Percentiles rank a stretch among this genome's conserved stretches.
Evolutionary conservation across 2,329 filamentous ascomycete genomes (phyloP).

Genomic region (Colletotrichum cereale): DNA sequence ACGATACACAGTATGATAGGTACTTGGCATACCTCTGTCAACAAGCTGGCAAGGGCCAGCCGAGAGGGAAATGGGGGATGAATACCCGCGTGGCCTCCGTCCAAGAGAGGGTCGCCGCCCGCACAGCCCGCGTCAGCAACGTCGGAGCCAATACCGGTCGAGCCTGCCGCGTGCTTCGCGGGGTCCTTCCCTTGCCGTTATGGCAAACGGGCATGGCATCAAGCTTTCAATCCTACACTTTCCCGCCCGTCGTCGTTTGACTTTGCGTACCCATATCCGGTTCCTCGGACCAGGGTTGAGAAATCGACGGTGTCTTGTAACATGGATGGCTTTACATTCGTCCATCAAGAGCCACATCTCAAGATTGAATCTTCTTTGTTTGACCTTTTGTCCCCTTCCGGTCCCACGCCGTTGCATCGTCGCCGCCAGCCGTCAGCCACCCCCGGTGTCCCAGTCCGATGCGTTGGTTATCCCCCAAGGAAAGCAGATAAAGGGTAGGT

Average conservation of each 20-base stretch:
- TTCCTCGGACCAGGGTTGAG: background rate
- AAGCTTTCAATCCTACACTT: background rate
- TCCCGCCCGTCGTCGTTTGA: background rate
- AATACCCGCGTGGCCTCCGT: background rate
- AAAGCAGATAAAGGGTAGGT: constrained; percentile 19
- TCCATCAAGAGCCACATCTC: background rate
- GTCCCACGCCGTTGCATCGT: too few relatives aligned
- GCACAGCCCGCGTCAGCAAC: constrained; percentile 6
- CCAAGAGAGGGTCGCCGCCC: background rate
- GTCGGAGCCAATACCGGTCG: background rate
- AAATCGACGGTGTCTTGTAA: background rate
- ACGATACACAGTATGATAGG: background rate
- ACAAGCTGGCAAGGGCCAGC: background rate
- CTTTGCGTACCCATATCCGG: background rate
- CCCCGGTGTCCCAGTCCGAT: constrained; percentile 20
- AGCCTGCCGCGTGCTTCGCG: background rate
- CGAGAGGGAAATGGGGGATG: constrained; percentile 5
- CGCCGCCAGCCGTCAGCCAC: constrained; percentile 4
- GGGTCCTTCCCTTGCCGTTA: constrained; percentile 19
- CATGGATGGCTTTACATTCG: background rate
- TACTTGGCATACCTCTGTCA: background rate
- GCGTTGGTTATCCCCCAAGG: constrained; percentile 31
- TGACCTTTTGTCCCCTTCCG: constrained; percentile 12
- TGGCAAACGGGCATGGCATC: constrained; percentile 18
- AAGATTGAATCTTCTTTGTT: constrained; percentile 6